Percentiles rank a stretch among this genome's conserved stretches.
phyloP scores from a whole-genome alignment of 257 asterid species.

The Gentiana macrophylla region DNA sequence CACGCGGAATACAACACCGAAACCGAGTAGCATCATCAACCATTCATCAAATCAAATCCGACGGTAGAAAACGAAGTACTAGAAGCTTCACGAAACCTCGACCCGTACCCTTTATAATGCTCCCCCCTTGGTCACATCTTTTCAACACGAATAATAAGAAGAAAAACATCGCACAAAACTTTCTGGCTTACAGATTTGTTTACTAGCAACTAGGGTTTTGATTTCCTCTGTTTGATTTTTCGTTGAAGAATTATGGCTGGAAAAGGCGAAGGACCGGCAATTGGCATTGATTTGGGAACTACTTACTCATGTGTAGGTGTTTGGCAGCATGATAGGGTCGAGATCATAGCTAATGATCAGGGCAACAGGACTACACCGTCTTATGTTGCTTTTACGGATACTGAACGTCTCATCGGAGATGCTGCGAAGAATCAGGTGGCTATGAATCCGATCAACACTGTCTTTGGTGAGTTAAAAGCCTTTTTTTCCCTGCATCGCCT shows the following conservation, averaged over 20 bases:
- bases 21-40: no score
- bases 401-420: constrained; percentile 22
- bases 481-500: no score
- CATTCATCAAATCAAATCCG: not conserved
- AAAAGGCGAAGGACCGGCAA: constrained; percentile 23
- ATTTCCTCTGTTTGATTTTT: not conserved
- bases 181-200: not conserved
- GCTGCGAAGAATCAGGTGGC: constrained; percentile 29
- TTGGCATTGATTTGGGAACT: constrained; percentile 25
- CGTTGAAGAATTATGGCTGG: constrained; percentile 7
- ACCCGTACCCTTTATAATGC: not conserved
- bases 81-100: constrained; percentile 14
- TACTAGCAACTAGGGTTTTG: not conserved
- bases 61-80: constrained; percentile 3
- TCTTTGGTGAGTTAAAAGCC: constrained; percentile 11
- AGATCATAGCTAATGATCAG: constrained; percentile 26
- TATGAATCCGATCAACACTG: constrained; percentile 24
- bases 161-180: not conserved
- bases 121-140: not conserved
- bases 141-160: no score
- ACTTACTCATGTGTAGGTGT: constrained; percentile 28
- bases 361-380: constrained; percentile 29
- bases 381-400: constrained; percentile 25
- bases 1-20: no score
- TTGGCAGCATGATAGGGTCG: constrained; percentile 28